Percentiles rank a stretch among this genome's conserved stretches.
phyloP scores from a whole-genome alignment of 2,329 filamentous ascomycete genomes.

The Dothideomycetes sp. region DNA sequence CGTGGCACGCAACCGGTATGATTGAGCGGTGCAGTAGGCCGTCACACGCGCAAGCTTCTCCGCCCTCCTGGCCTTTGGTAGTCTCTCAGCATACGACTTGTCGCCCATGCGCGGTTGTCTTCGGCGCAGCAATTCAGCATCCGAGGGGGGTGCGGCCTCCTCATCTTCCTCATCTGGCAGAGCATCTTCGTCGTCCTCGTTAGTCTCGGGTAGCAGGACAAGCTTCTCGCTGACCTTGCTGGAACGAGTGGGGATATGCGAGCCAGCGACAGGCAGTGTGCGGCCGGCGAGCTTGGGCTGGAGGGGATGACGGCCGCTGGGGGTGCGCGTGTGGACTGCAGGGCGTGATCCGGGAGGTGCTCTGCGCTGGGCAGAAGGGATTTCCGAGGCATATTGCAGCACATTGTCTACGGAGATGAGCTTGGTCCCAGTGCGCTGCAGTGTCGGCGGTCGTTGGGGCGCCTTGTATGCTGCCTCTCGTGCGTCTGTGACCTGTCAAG shows the following conservation, averaged over 20 bases:
- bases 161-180: constrained; percentile 30
- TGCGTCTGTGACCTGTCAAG: constrained; percentile 44
- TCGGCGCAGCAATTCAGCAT: constrained; percentile 56
- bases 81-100: constrained; percentile 87
- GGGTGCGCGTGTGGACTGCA: constrained; percentile 33
- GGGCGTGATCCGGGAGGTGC: constrained; percentile 49
- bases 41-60: constrained; percentile 75
- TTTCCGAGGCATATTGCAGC: constrained; percentile 84
- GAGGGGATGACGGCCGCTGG: constrained; percentile 40
- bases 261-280: constrained; percentile 32
- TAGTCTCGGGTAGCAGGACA: constrained; percentile 81
- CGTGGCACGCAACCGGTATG: constrained; percentile 80
- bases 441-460: constrained; percentile 24
- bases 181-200: constrained; percentile 33
- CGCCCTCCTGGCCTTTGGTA: constrained; percentile 71
- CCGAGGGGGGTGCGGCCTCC: constrained; percentile 47
- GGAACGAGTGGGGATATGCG: constrained; percentile 66
- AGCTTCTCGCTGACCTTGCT: constrained; percentile 95
- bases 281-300: constrained; percentile 46
- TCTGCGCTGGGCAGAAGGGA: constrained; percentile 86
- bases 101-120: constrained; percentile 50
- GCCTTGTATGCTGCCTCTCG: constrained; percentile 37
- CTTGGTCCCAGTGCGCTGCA: constrained; percentile 45
- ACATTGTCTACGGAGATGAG: constrained; percentile 86
- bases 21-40: constrained; percentile 91